phyloP scores from a whole-genome alignment of 208 protist species.

The Dictyostelium gargantuum region DNA sequence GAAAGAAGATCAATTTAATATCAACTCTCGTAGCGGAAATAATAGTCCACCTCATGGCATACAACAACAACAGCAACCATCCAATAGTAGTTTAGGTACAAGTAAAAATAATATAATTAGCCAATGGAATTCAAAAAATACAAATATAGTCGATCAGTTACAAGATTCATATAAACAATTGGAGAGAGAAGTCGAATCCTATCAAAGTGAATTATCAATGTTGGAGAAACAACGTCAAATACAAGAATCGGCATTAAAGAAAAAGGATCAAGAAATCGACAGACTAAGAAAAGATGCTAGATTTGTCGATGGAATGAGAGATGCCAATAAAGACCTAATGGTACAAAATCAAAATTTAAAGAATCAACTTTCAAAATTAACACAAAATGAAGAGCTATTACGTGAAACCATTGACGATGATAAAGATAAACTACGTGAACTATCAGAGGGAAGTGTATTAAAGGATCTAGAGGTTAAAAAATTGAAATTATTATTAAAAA shows the following conservation, averaged over 20 bases:
- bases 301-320: slow-evolving; percentile 49
- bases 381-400: background rate
- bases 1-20: background rate
- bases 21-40: background rate
- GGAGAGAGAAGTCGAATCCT: slow-evolving; percentile 16
- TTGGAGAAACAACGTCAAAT: background rate
- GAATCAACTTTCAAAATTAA: background rate
- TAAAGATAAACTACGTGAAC: slow-evolving; percentile 1
- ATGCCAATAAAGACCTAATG: slow-evolving; percentile 41
- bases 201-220: slow-evolving; percentile 5
- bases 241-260: background rate
- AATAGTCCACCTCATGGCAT: background rate
- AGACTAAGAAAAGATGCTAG: background rate
- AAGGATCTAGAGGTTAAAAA: slow-evolving; percentile 62
- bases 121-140: slow-evolving; percentile 19
- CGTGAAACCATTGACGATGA: slow-evolving; percentile 15
- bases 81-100: background rate
- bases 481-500: slow-evolving; percentile 34
- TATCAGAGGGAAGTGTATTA: background rate
- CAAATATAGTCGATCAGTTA: background rate
- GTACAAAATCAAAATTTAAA: slow-evolving; percentile 57
- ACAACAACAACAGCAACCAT: background rate
- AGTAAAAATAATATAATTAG: background rate
- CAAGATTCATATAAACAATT: slow-evolving; percentile 18
- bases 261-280: slow-evolving; percentile 42